These are phyloP conservation scores for Tardiomyces digboiensis DNA, from an alignment of 1,139 yeast species.

Conservation along the genomic window DNA sequence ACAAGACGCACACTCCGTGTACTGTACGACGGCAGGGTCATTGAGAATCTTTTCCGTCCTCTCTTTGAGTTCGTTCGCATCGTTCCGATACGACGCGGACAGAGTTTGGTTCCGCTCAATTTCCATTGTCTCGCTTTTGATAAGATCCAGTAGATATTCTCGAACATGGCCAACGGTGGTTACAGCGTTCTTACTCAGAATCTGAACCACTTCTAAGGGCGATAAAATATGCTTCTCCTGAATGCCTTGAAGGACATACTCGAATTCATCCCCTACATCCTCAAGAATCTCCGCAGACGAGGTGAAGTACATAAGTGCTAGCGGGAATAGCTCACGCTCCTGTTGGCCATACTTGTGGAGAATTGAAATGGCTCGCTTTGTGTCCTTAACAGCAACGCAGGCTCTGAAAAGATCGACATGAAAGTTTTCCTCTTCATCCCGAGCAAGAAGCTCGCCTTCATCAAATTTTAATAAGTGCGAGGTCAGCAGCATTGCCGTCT, in stretches of 20 bases:
- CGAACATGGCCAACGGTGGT: conserved; percentile 70
- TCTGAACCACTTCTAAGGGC: conserved; percentile 67
- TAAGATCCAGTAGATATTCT: conserved; percentile 54
- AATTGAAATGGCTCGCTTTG: conserved; percentile 46
- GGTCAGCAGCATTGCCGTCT: conserved; percentile 49
- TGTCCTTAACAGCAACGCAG: conserved; percentile 48
- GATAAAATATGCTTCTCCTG: conserved; percentile 48
- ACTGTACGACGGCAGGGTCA: conserved; percentile 57
- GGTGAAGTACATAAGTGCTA: conserved; percentile 57
- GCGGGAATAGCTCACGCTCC: conserved; percentile 55
- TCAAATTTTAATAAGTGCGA: conserved; percentile 39
- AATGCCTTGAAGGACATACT: conserved; percentile 43
- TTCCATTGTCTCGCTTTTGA: conserved; percentile 54
- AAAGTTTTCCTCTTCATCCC: conserved; percentile 34
- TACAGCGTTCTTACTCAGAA: conserved; percentile 52
- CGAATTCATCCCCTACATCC: conserved; percentile 45
- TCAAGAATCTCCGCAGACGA: conserved; percentile 46
- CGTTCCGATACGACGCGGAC: conserved; percentile 58
- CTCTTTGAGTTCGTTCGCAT: conserved; percentile 45
- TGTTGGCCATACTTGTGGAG: conserved; percentile 50
- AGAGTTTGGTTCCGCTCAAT: conserved; percentile 60
- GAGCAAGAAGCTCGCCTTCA: conserved; percentile 24
- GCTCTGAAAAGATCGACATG: conserved; percentile 61
- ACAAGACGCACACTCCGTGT: conserved; percentile 66
- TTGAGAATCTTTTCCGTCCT: conserved; percentile 43